phyloP scores from a whole-genome alignment of 2,329 filamentous ascomycete genomes.

The Allantophomopsis cytisporea region DNA sequence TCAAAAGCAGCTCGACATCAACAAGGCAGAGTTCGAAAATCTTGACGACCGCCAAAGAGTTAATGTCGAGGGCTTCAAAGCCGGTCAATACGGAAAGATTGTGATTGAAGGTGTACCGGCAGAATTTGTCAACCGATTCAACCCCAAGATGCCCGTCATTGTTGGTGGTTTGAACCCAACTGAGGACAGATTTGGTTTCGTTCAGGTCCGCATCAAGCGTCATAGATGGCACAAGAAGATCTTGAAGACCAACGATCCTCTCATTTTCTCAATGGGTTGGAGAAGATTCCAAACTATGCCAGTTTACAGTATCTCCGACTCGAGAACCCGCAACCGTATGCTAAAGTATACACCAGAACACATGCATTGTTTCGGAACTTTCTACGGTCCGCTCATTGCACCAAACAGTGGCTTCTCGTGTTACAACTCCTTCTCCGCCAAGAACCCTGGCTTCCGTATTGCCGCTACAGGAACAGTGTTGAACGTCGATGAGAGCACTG shows the following conservation, averaged over 20 bases:
- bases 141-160: conserved; percentile 69
- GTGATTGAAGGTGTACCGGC: conserved; percentile 80
- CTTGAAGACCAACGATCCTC: conserved; percentile 90
- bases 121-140: conserved; percentile 78
- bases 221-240: conserved; percentile 99
- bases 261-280: conserved; percentile 97
- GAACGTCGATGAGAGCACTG: conserved; percentile 86
- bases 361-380: conserved; percentile 96
- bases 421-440: conserved; percentile 76
- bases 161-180: conserved; percentile 86
- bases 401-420: conserved; percentile 94
- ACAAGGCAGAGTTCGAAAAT: conserved; percentile 80
- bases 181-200: conserved; percentile 89
- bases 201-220: conserved; percentile 92
- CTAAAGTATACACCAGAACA: conserved; percentile 98
- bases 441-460: conserved; percentile 82
- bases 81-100: conserved; percentile 86
- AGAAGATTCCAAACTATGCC: conserved; percentile 85
- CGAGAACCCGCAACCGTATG: conserved; percentile 88
- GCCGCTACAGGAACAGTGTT: conserved; percentile 89
- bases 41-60: conserved; percentile 75
- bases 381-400: conserved; percentile 88
- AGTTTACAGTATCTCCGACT: conserved; percentile 91
- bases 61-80: conserved; percentile 78
- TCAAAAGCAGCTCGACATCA: conserved; percentile 94